A percentile compares a stretch with the other conserved stretches of the same genome.
Evolutionary conservation across 202 grass and related monocot genomes (phyloP).

Genomic region (Dendrocalamus latiflorus): DNA sequence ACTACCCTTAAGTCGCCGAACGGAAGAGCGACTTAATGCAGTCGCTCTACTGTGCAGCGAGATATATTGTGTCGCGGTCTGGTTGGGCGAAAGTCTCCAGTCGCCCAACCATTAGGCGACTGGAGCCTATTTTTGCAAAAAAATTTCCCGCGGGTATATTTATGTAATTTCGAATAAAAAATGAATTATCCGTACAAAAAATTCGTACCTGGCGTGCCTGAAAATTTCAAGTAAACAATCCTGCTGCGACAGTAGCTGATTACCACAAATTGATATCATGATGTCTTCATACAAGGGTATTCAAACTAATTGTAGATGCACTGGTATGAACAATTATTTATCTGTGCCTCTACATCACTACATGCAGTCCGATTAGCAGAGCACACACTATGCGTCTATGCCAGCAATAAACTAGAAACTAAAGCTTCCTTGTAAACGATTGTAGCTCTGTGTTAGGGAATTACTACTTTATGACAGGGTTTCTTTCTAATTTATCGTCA

Average conservation of each 20-base stretch:
- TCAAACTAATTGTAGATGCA: neutral
- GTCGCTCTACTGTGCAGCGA: too few species aligned
- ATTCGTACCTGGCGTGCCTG: slow-evolving; percentile 13
- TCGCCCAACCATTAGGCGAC: too few species aligned
- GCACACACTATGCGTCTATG: neutral
- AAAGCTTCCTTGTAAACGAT: neutral
- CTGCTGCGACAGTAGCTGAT: slow-evolving; percentile 29
- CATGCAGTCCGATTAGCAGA: neutral
- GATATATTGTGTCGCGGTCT: too few species aligned
- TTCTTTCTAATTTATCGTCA: neutral
- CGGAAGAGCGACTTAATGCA: too few species aligned
- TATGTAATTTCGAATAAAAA: too few species aligned
- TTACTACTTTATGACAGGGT: neutral
- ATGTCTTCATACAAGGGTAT: slow-evolving; percentile 1
- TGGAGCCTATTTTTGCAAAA: too few species aligned
- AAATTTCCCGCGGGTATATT: too few species aligned
- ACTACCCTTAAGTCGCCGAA: too few species aligned
- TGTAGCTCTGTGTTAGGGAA: neutral
- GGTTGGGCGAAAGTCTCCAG: too few species aligned
- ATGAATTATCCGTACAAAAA: too few species aligned
- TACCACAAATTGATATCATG: slow-evolving; percentile 20
- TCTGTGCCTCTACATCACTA: neutral
- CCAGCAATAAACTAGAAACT: neutral
- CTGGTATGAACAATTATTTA: neutral
- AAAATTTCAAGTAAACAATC: slow-evolving; percentile 29